Base-by-base conservation (phyloP, 1,284 basidiomycete genomes). In the Malassezia pachydermatis region DNA sequence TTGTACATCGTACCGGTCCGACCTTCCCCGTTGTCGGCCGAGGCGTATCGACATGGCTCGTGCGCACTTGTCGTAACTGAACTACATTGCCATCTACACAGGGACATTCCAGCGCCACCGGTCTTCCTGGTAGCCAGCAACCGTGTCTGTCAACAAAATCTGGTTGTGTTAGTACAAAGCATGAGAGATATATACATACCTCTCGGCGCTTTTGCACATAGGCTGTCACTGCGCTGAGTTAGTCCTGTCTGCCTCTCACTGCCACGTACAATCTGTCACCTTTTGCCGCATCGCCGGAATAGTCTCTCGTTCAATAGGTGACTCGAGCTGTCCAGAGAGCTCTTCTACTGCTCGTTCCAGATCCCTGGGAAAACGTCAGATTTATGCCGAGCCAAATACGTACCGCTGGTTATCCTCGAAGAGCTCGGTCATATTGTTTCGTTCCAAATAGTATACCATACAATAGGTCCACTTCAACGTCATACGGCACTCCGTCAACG, bases 381-480 rank as follows among this genome's bases (percentile, higher is more conserved):
- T 25, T 7, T 39, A 1, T 14, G 13, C 5, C 7, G 4, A 23
- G 49, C 60, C 34, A 16, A 8, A 30, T 30, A 36, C 34, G 34
- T 17, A 22, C 83, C 86, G 79, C 75, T 98, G 92, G 68, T 96
- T 96, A 74, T 95, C 90, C 74, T 96, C 92, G 63, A 92, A 98
- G 38, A 98, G 75, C 68, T 89, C 86, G 71, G 95, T 96, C 78
- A 86, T 79, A 72, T 95, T 96, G 60, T 87, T 83, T 67, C 80
- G 82, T 49, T 81, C 75, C 16, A 83, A 72, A 71, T 95, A 98
- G 76, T 89, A 98, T 11, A 90, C 92, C 90, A 98, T 95, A n/a
- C 87, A 86, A 69, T 98, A 98, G 14, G 90, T 96, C 92, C 94
- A 98, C 75, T 96, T 96, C 56, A 98, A 80, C 35, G 92, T 95